Conservation (phyloP, 2,329 filamentous ascomycete species). For the Fusarium pseudograminearum region DNA sequence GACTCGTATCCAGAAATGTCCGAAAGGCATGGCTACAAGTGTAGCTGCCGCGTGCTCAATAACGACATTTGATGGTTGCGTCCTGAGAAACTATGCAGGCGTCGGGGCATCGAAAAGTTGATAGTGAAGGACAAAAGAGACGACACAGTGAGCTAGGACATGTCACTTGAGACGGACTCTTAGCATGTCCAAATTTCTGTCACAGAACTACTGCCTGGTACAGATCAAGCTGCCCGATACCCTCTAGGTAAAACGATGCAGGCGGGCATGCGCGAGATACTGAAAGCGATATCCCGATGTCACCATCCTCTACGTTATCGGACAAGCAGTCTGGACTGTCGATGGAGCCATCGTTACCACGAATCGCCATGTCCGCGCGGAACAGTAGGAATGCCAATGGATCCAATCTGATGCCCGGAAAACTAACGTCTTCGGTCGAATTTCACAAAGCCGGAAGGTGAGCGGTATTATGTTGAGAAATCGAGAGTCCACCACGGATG, state of each 20-base stretch:
- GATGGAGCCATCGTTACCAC: background rate
- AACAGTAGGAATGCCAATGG: constrained; percentile 22
- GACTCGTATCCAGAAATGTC: background rate
- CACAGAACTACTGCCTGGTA: background rate
- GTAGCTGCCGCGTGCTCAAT: background rate
- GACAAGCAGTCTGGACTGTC: background rate
- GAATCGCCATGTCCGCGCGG: constrained; percentile 7
- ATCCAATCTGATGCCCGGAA: background rate
- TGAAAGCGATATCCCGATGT: background rate
- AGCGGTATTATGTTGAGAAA: constrained; percentile 7
- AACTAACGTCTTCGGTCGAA: constrained; percentile 2
- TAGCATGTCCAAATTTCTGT: background rate
- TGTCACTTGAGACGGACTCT: background rate
- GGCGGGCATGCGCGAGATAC: background rate
- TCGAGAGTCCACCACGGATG: constrained; percentile 5
- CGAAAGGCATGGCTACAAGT: background rate
- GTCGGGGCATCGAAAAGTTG: background rate
- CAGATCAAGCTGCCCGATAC: background rate
- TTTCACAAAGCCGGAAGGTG: constrained; percentile 21
- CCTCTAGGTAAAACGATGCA: background rate
- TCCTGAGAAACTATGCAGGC: background rate
- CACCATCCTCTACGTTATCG: constrained; percentile 6
- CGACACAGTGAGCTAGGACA: background rate
- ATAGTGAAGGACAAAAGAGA: background rate
- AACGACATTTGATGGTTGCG: background rate